Evolutionary conservation across 129 eudicot species (phyloP).

Genomic region (Lonicera japonica): DNA sequence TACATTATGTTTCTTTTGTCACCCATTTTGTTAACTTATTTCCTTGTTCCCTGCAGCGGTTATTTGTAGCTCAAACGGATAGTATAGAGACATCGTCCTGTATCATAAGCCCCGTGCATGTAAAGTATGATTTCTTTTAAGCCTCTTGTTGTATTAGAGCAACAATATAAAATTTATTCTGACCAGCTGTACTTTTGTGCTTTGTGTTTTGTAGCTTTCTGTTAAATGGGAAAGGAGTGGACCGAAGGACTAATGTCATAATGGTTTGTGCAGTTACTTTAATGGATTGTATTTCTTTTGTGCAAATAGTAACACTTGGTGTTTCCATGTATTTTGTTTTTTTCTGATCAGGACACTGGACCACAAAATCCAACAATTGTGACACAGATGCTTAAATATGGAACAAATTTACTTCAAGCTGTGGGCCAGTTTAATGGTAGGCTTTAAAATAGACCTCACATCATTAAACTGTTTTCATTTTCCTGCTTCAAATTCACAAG

Average conservation of each 20-base stretch:
- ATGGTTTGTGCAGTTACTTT: conserved; percentile 38
- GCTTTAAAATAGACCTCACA: not conserved
- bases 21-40: not conserved
- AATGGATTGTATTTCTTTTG: not conserved
- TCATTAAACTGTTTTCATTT: conserved; percentile 2
- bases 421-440: conserved; percentile 83
- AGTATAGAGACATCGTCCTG: conserved; percentile 62
- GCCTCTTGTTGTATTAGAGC: not conserved
- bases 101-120: conserved; percentile 66
- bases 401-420: conserved; percentile 84
- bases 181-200: not conserved
- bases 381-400: conserved; percentile 45
- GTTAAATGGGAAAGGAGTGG: conserved; percentile 64
- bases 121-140: conserved; percentile 34
- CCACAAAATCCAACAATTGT: conserved; percentile 70
- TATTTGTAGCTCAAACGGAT: conserved; percentile 70
- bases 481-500: not conserved
- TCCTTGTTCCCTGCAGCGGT: conserved; percentile 38
- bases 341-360: conserved; percentile 55
- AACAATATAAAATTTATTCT: conserved; percentile 13
- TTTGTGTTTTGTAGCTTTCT: conserved; percentile 43
- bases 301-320: not conserved
- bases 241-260: conserved; percentile 36
- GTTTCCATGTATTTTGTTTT: not conserved
- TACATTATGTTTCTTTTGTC: not conserved